These are phyloP conservation scores for Cryphonectria nitschkei DNA, from an alignment of 2,329 filamentous ascomycete species.

Conservation along the genomic window DNA sequence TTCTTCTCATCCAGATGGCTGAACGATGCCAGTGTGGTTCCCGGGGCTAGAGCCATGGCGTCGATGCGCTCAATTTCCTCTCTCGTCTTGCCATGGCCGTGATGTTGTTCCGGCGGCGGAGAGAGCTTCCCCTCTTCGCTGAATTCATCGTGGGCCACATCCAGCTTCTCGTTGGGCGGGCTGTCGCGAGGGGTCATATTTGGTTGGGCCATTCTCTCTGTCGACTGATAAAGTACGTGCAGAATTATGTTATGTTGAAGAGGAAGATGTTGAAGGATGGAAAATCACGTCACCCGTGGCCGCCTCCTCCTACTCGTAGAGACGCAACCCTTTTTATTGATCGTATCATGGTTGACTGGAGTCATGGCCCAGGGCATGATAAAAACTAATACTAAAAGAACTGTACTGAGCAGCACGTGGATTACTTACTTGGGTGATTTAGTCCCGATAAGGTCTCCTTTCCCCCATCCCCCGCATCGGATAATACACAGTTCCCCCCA, in stretches of 20 bases:
- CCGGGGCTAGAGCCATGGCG: slow-evolving; percentile 26
- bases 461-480: neutral
- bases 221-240: neutral
- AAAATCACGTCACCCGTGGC: neutral
- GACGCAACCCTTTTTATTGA: neutral
- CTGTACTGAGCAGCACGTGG: neutral
- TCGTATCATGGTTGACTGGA: neutral
- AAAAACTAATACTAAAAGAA: neutral
- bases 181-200: slow-evolving; percentile 14
- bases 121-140: neutral
- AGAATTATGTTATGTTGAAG: neutral
- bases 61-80: slow-evolving; percentile 30
- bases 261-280: neutral
- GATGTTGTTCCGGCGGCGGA: neutral
- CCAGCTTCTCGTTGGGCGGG: slow-evolving; percentile 19
- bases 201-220: neutral
- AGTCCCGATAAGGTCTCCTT: neutral
- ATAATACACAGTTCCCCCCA: neutral
- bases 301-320: neutral
- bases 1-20: slow-evolving; percentile 58
- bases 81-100: slow-evolving; percentile 11
- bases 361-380: neutral
- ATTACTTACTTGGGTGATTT: neutral
- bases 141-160: slow-evolving; percentile 23
- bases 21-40: slow-evolving; percentile 32